phyloP scores from a whole-genome alignment of 208 protist species.

The Porcisia hertigi region DNA sequence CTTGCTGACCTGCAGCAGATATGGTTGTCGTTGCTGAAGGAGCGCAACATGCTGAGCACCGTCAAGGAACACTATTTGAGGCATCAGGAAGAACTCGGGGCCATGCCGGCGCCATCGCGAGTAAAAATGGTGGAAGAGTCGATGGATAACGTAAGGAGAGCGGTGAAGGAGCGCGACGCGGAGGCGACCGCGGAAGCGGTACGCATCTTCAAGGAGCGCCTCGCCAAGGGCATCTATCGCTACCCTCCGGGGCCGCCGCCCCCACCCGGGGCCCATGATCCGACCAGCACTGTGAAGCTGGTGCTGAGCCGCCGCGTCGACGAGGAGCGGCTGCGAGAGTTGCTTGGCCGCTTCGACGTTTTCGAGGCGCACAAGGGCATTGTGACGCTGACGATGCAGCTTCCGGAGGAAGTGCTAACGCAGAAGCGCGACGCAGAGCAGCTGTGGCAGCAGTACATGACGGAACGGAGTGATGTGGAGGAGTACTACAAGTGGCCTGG shows the following conservation, averaged over 20 bases:
- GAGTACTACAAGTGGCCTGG: constrained; percentile 81
- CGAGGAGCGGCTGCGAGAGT: constrained; percentile 60
- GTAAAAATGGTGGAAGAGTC: constrained; percentile 84
- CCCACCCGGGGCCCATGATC: constrained; percentile 63
- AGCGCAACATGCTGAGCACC: constrained; percentile 91
- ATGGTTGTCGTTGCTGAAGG: constrained; percentile 91
- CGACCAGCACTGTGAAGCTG: constrained; percentile 67
- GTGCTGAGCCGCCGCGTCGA: constrained; percentile 68
- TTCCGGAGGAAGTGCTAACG: constrained; percentile 67
- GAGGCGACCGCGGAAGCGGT: constrained; percentile 67
- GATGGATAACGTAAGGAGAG: constrained; percentile 79
- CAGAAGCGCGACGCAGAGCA: constrained; percentile 81
- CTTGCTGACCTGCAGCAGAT: constrained; percentile 93
- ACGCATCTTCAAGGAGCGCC: constrained; percentile 72
- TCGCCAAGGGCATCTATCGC: constrained; percentile 70
- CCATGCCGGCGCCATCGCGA: constrained; percentile 86
- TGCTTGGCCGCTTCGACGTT: constrained; percentile 83
- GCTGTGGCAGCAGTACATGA: constrained; percentile 76
- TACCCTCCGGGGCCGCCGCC: constrained; percentile 86
- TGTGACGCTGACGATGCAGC: constrained; percentile 57
- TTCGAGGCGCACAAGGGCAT: constrained; percentile 88
- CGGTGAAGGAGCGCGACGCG: constrained; percentile 83
- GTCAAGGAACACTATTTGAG: constrained; percentile 86
- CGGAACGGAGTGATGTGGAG: constrained; percentile 63
- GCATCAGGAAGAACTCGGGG: constrained; percentile 90